Evolutionary conservation across 495 filamentous ascomycete species (phyloP), one percentile per base, ranked within the genome.

Genomic region (Penicillium pancosmium): DNA sequence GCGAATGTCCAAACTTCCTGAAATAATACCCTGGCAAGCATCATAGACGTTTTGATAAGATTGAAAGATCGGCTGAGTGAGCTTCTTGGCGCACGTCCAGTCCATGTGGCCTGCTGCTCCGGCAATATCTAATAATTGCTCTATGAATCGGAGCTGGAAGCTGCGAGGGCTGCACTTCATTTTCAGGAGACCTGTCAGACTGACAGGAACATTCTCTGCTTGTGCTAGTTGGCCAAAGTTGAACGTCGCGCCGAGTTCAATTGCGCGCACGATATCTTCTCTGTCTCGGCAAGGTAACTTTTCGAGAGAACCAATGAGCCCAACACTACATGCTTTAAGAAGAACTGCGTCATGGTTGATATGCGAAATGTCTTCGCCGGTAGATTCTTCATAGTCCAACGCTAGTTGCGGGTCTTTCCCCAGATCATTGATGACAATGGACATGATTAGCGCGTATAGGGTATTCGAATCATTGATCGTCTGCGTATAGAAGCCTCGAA

Each of bases 221-320:
- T 78, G 74, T 4, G 68, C 74, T 15, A 78, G 54, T 43, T 78
- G 75, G 5, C 68, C 73, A 54, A 77, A 70, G 50, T 77, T 78
- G 59, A 84, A 75, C 0, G 72, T 74, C 0, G 78, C 78, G 31
- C 80, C 80, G 8, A 82, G 66, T 54, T 74, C 64, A 41, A 77
- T 70, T 38, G 72, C 70, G n/a, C 63, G 68, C 13, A 82, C 62
- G 35, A 82, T 23, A 47, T 72, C 63, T 21, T 59, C 57, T 38
- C 38, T 68, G 31, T 74, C 46, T 15, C 63, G 41, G 21, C 12
- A 7, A 16, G 69, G 18, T 1, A 77, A 65, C 6, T 43, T 54
- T 13, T 66, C 58, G 5, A 78, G 34, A 27, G 66, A 72, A 2
- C 23, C 15, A 1, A 78, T 44, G 8, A 75, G 48, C 10, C 67